These are phyloP conservation scores for Serendipita sp. DNA, from an alignment of 1,284 basidiomycete genomes.

Conservation along the genomic window DNA sequence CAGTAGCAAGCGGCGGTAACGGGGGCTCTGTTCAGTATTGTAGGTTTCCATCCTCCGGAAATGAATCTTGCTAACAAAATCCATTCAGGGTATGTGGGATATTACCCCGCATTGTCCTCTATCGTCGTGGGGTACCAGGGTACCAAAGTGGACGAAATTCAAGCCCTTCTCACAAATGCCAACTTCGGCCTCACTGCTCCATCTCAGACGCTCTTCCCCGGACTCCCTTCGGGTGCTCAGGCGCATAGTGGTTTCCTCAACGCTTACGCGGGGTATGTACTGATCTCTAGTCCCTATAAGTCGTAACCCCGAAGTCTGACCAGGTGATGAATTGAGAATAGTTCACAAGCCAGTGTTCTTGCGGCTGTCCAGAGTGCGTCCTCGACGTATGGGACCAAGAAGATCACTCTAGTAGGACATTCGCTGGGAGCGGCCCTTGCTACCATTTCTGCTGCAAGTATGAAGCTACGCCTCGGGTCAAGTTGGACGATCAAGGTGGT, in stretches of 20 bases:
- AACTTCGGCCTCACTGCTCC: not conserved
- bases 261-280: not conserved
- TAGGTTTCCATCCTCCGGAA: not conserved
- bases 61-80: not conserved
- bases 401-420: conserved; percentile 10
- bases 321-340: not conserved
- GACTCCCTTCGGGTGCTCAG: not conserved
- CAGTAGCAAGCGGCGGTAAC: not conserved
- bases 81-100: not conserved
- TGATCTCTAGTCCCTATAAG: not conserved
- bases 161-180: not conserved
- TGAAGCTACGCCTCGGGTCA: not conserved
- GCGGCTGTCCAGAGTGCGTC: conserved; percentile 8
- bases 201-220: not conserved
- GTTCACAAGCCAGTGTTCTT: conserved; percentile 8
- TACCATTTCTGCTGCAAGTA: conserved; percentile 8
- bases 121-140: not conserved
- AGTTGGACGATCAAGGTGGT: not conserved
- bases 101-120: not conserved
- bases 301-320: not conserved
- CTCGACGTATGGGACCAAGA: not conserved
- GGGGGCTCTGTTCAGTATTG: not conserved
- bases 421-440: conserved; percentile 10
- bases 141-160: not conserved
- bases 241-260: conserved; percentile 1